Evolutionary conservation across 2,329 filamentous ascomycete genomes (phyloP), one percentile per base, ranked within the genome.

Genomic region (Biscogniauxia marginata): DNA sequence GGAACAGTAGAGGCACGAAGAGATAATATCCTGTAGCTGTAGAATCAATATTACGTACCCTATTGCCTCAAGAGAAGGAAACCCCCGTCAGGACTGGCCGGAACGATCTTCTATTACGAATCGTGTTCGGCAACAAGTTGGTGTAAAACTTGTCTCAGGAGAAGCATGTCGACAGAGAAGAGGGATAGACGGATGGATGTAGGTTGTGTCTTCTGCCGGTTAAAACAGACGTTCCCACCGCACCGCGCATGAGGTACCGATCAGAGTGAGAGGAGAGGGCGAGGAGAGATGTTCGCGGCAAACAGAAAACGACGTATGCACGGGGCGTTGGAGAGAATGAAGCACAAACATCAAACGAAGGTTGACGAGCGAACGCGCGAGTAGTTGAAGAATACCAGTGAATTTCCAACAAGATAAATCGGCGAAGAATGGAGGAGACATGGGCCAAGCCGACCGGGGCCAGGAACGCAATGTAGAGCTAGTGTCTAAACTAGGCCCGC

Each of bases 1-100:
- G 30, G 13, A 39, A 39, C 30, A 39, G 9, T 39, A 46, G 21
- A 45, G 58, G 55, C 58, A 57, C 50, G 43, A 61, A 58, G 47
- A 58, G 2, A 39, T 19, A 6, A 48, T 53, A 48, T 20, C 43
- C 23, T 19, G 24, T 48, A 52, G 30, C 45, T 16, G 20, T 54
- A 39, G 13, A 59, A 57, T 55, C 21, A 24, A 50, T 51, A 46
- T n/a, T 56, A 63, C 60, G 46, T 63, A 63, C 60, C 60, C 45
- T 52, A 56, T 55, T 61, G 50, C 51, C 50, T 22, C 49, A 21
- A 22, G 55, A 54, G 30, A 57, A 63, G 55, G 53, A 58, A 58
- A 59, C 30, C 5, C 7, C 30, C 13, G 30, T 5, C 13, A 39
- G n/a, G 30, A 39, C 13, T n/a, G 30, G n/a, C 13, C 6, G 6